Evolutionary conservation across 1,284 basidiomycete genomes (phyloP).

Genomic region (Rugiboletus extremiorientalis): DNA sequence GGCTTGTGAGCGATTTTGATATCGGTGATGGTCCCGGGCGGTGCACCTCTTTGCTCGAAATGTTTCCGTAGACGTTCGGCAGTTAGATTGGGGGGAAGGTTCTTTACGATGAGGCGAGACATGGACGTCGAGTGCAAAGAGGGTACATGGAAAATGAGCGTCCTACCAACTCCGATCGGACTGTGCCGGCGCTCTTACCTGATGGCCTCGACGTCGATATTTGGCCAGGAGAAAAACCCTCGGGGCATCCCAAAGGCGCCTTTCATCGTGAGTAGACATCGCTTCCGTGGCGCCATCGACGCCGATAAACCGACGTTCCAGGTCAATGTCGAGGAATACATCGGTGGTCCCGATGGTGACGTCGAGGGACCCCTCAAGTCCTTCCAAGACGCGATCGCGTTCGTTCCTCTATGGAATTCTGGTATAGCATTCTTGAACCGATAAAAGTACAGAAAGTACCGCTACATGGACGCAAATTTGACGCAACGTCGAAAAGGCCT

Average conservation of each 20-base stretch:
- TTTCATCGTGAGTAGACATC: conserved; percentile 75
- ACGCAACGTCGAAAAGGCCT: conserved; percentile 78
- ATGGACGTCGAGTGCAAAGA: conserved; percentile 38
- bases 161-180: conserved; percentile 27
- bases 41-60: conserved; percentile 62
- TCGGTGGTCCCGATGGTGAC: conserved; percentile 79
- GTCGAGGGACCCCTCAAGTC: conserved; percentile 79
- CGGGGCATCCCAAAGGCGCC: conserved; percentile 94
- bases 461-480: conserved; percentile 94
- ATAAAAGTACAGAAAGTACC: conserved; percentile 81
- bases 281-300: neutral
- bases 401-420: conserved; percentile 34
- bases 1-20: conserved; percentile 78
- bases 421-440: conserved; percentile 19
- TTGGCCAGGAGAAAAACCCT: conserved; percentile 71
- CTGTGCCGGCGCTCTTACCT: conserved; percentile 14
- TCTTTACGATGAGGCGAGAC: conserved; percentile 93
- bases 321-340: conserved; percentile 85
- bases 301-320: conserved; percentile 32
- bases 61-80: conserved; percentile 68
- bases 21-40: conserved; percentile 82
- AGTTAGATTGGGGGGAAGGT: conserved; percentile 77
- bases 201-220: conserved; percentile 44
- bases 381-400: conserved; percentile 95
- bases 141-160: neutral